Percentiles rank a stretch among this genome's conserved stretches.
phyloP scores from a whole-genome alignment of 768 basidiomycete genomes.

The Dioszegia crocea region DNA sequence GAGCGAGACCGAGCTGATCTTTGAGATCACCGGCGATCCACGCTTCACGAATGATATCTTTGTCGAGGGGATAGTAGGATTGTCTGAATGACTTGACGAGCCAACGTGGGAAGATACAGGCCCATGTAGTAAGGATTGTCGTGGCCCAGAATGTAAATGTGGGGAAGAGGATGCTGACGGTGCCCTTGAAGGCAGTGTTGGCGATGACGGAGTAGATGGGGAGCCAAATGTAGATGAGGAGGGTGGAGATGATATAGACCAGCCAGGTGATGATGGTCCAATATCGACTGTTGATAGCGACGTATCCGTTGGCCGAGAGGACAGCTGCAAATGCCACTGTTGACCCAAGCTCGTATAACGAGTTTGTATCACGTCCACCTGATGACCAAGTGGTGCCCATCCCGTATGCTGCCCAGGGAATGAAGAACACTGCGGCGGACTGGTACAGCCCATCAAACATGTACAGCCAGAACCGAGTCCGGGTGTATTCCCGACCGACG shows the following conservation, averaged over 20 bases:
- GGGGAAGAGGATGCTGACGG: slow-evolving; percentile 69
- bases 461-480: slow-evolving; percentile 86
- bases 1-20: slow-evolving; percentile 31
- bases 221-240: slow-evolving; percentile 74
- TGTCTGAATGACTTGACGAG: slow-evolving; percentile 66
- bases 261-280: slow-evolving; percentile 55
- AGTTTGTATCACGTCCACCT: slow-evolving; percentile 72
- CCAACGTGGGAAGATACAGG: slow-evolving; percentile 78
- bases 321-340: slow-evolving; percentile 84
- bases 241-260: slow-evolving; percentile 41
- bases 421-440: slow-evolving; percentile 76
- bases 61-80: slow-evolving; percentile 75
- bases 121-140: slow-evolving; percentile 62
- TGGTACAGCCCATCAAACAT: slow-evolving; percentile 95
- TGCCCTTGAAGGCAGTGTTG: slow-evolving; percentile 67
- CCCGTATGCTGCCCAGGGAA: slow-evolving; percentile 64
- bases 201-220: slow-evolving; percentile 78
- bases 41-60: slow-evolving; percentile 81
- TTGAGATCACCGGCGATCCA: slow-evolving; percentile 44
- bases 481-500: slow-evolving; percentile 86
- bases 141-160: slow-evolving; percentile 80
- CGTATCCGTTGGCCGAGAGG: slow-evolving; percentile 79
- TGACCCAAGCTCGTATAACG: slow-evolving; percentile 82
- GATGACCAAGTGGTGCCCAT: slow-evolving; percentile 60
- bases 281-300: slow-evolving; percentile 85